Evolutionary conservation across 2,329 filamentous ascomycete species (phyloP).

Genomic region (Penicillium sclerotiorum): DNA sequence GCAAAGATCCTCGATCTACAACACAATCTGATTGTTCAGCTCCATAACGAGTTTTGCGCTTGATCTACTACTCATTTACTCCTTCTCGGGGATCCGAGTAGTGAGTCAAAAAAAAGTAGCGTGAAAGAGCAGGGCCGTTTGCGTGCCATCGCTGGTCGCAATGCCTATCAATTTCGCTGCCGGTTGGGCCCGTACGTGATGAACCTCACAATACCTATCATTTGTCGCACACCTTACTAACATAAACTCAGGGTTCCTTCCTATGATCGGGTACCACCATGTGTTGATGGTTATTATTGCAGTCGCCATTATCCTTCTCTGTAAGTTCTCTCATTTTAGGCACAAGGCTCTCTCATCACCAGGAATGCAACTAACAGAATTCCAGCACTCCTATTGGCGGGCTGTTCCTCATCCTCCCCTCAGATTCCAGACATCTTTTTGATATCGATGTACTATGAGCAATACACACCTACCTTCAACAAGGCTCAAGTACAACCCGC

Average conservation of each 20-base stretch:
- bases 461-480: conserved; percentile 78
- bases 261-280: conserved; percentile 72
- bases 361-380: conserved; percentile 25
- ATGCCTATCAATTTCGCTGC: conserved; percentile 36
- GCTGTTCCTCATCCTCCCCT: conserved; percentile 94
- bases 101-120: conserved; percentile 36
- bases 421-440: conserved; percentile 96
- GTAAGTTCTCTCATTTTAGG: no score
- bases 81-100: conserved; percentile 47
- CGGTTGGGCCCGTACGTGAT: conserved; percentile 40
- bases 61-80: conserved; percentile 21
- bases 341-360: neutral
- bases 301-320: conserved; percentile 89
- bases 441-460: conserved; percentile 94
- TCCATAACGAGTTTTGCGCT: conserved; percentile 9
- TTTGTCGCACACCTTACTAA: conserved; percentile 9
- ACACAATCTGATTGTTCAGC: neutral
- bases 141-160: conserved; percentile 14
- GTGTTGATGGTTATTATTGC: conserved; percentile 97
- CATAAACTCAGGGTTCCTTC: conserved; percentile 54
- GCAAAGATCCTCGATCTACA: neutral
- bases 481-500: conserved; percentile 90
- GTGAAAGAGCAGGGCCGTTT: conserved; percentile 15
- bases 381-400: conserved; percentile 84
- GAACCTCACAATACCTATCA: neutral